Conservation (phyloP, 257 asterid genomes). For the Solanum pinnatisectum region DNA sequence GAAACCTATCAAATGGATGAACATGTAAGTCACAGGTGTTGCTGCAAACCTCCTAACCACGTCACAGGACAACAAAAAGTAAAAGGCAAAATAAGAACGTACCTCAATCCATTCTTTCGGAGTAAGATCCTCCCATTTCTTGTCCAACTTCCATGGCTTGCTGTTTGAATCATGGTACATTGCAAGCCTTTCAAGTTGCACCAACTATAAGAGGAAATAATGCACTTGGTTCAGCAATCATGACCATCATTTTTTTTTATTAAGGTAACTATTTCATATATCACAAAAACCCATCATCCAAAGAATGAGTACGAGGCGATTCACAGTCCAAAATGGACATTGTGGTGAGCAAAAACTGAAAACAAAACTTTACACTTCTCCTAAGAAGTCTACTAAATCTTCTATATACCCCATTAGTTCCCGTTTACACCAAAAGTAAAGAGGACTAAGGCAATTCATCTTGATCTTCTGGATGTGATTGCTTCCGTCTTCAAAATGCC, state of each 20-base stretch:
- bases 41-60: neutral
- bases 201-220: conserved; percentile 44
- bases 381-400: neutral
- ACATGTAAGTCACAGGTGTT: neutral
- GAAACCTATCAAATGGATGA: neutral
- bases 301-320: neutral
- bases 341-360: neutral
- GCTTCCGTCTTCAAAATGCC: neutral
- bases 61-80: neutral
- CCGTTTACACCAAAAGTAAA: neutral
- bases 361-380: neutral
- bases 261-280: neutral
- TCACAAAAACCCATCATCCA: neutral
- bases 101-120: conserved; percentile 98
- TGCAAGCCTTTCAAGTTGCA: conserved; percentile 98
- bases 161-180: conserved; percentile 85
- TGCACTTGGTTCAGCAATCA: conserved; percentile 4
- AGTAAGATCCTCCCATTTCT: conserved; percentile 92
- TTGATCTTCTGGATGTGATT: neutral
- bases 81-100: conserved; percentile 8
- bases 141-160: conserved; percentile 82
- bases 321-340: neutral
- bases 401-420: neutral
- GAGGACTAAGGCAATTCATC: neutral
- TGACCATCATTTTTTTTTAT: neutral